Evolutionary conservation across 176 grass and related monocot genomes (phyloP).

Genomic region (Bolboschoenus planiculmis): DNA sequence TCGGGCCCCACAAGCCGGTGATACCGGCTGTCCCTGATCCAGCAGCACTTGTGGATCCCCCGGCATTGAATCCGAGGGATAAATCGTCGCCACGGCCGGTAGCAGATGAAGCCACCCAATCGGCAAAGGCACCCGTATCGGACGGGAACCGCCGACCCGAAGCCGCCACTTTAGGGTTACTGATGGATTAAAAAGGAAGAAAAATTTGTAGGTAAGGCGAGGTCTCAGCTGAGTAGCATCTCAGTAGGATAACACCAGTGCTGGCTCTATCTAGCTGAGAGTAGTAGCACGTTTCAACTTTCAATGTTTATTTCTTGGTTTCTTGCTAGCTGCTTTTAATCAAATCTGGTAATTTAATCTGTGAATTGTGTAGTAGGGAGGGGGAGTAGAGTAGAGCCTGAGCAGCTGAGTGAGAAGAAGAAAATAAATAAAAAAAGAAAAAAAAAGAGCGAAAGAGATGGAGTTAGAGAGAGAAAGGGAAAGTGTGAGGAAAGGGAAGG

Average conservation of each 20-base stretch:
- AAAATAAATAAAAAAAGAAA: neutral
- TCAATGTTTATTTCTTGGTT: constrained; percentile 14
- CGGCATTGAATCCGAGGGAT: constrained; percentile 89
- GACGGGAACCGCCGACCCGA: constrained; percentile 75
- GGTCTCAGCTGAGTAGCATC: neutral
- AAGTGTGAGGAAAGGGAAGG: neutral
- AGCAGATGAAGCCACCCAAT: constrained; percentile 59
- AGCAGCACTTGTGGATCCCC: constrained; percentile 31
- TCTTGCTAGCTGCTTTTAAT: neutral
- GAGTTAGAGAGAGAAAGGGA: neutral
- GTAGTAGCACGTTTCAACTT: constrained; percentile 21
- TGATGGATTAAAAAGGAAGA: constrained; percentile 19
- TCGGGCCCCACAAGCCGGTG: constrained; percentile 30
- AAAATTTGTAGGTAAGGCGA: neutral
- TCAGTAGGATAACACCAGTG: constrained; percentile 10
- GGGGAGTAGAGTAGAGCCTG: neutral
- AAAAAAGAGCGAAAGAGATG: neutral
- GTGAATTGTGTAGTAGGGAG: constrained; percentile 6
- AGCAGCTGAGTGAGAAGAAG: neutral
- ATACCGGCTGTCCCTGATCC: constrained; percentile 22
- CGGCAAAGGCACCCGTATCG: constrained; percentile 74
- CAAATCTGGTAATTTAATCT: too few relatives aligned
- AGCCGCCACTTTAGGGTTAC: constrained; percentile 70
- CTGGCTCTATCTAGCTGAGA: constrained; percentile 18
- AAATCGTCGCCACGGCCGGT: constrained; percentile 63